Evolutionary conservation across 257 asterid genomes (phyloP).

Genomic region (Vinca minor): DNA sequence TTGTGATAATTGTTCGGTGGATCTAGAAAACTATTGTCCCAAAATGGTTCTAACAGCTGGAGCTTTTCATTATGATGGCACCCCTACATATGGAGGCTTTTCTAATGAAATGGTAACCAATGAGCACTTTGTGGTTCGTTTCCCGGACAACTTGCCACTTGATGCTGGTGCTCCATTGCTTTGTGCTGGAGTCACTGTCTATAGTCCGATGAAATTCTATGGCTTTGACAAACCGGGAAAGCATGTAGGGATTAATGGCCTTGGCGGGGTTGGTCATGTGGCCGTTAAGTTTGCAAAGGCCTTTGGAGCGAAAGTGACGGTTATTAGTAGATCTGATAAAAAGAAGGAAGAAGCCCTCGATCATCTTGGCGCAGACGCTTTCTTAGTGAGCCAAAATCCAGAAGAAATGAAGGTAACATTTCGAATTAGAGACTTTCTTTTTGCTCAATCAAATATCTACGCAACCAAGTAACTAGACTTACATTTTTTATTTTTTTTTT

Average conservation of each 20-base stretch:
- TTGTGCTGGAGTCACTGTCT: neutral
- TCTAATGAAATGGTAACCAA: conserved; percentile 29
- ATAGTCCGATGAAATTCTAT: neutral
- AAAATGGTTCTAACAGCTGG: conserved; percentile 16
- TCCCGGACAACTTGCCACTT: neutral
- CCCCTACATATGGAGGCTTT: conserved; percentile 39
- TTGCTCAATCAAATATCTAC: too few species aligned
- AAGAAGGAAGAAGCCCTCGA: neutral
- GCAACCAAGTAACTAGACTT: too few species aligned
- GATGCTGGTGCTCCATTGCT: neutral
- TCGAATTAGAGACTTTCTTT: too few species aligned
- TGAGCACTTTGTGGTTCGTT: conserved; percentile 21
- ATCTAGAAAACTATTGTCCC: conserved; percentile 33
- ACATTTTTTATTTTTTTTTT: too few species aligned
- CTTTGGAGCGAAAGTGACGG: neutral
- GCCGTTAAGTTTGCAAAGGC: neutral
- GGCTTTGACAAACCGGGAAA: neutral
- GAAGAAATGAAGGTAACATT: neutral
- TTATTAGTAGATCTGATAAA: neutral
- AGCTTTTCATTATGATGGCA: conserved; percentile 24
- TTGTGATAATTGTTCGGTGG: conserved; percentile 25
- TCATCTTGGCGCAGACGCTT: neutral
- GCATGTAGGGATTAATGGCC: neutral
- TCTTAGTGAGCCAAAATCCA: neutral
- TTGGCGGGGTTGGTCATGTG: neutral